Evolutionary conservation across 2,329 filamentous ascomycete genomes (phyloP), one percentile per base, ranked within the genome.

Genomic region (Cercospora sp.): DNA sequence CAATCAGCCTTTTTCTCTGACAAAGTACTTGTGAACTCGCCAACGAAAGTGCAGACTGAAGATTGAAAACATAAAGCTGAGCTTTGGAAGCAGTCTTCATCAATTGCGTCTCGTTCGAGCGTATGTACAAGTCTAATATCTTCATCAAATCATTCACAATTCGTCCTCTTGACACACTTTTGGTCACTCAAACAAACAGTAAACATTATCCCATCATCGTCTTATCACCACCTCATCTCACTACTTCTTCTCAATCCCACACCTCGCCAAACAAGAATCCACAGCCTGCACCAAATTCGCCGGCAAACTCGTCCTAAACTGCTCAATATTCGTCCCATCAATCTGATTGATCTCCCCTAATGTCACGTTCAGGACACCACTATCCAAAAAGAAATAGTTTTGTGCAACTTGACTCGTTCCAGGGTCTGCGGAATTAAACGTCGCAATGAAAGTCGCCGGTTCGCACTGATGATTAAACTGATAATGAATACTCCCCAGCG

Each of bases 381-480:
- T 51, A 21, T 51, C 45, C 45, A 68, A 37, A 13, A 70, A 70
- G 53, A 83, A 82, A 74, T 82, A 82, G 69, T 79, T 79, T 76
- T 82, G 81, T 10, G 81, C 81, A n/a, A 81, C 72, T 66, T 80
- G 77, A 61, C 71, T 76, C 3, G 79, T 80, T 8, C 81, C 81
- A 0, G 81, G 81, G 67, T 84, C 82, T 63, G 81, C 82, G 18
- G 67, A 75, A 77, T 81, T 82, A 24, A 85, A 74, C 1, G 78
- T 75, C 1, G 82, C 81, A 24, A 84, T 79, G 68, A 82, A 83
- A 2, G 77, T 78, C 2, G 82, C 81, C 1, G 76, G 73, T n/a
- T 80, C 72, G 74, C 83, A 85, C 61, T 78, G 78, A 37, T 80
- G 75, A 76, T 85, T 85, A 78, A 84, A 80, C 72, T 85, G 81